Evolutionary conservation across 306 rosid species (phyloP), one percentile per base, ranked within the genome.

Genomic region (Hippophae gyantsensis): DNA sequence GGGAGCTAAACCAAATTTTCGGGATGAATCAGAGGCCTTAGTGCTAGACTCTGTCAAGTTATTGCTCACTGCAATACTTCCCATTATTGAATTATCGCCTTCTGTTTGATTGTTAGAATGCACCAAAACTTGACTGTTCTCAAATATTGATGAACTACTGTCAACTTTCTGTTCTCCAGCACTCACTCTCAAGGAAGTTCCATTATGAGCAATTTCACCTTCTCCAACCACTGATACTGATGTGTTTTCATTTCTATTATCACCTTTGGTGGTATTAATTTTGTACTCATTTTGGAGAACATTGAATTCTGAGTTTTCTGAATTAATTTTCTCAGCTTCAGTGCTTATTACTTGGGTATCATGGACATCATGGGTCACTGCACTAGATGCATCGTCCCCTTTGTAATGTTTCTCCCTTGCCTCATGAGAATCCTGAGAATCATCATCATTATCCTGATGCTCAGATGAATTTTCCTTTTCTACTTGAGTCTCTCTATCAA

Each of bases 301-400:
- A 61, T 61, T 73, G 69, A 58, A 46, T 54, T 69, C 79, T 12
- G 86, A 54, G 56, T 73, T 76, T 58, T 71, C 88, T 48, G 62
- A 50, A 79, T 69, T 69, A 64, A 45, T 59, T 60, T 69, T 71
- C 42, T 68, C 81, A 11, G 73, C 47, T 58, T 62, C 78, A 8
- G 74, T 47, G 75, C 72, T 71, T 55, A 71, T 64, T 57, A 72
- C 69, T 25, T 74, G 81, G 61, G 80, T 56, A 66, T 89, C 87
- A 62, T 83, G 97, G 63, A 92, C 53, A 63, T 87, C 90, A 53
- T 92, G 99, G 66, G 95, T 51, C 59, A 92, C 99, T 68, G 94
- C 99, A 75, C 99, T 92, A 64, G 99, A 92, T 40, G 96, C 99
- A 75, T 92, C 99, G 60, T 92, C 99, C 0, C 79, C 96, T 74